These are phyloP conservation scores for Hyparrhenia diplandra DNA, from an alignment of 176 grass and related monocot species.

Conservation along the genomic window DNA sequence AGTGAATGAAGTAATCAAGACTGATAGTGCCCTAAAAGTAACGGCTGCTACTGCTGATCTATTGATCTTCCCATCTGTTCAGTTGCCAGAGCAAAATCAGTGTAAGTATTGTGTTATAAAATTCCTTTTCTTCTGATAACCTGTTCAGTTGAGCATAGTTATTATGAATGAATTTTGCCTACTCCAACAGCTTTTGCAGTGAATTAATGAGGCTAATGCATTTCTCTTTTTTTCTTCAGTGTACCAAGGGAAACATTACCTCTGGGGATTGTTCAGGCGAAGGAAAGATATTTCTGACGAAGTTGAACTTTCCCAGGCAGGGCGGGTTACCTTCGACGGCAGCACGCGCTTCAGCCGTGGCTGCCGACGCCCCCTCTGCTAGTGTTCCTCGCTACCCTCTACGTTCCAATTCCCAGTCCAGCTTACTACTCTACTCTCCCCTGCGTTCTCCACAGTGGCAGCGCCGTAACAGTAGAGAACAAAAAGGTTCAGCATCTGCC, in stretches of 20 bases:
- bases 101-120: slow-evolving; percentile 21
- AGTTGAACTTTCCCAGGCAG: too few species aligned
- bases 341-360: too few species aligned
- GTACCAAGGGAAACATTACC: slow-evolving; percentile 42
- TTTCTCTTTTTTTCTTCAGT: slow-evolving; percentile 24
- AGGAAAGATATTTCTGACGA: slow-evolving; percentile 11
- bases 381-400: too few species aligned
- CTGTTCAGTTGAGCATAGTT: background rate
- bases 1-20: slow-evolving; percentile 31
- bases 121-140: background rate
- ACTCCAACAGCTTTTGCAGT: background rate
- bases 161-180: background rate
- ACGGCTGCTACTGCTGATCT: slow-evolving; percentile 30
- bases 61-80: slow-evolving; percentile 48
- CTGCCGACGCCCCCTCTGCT: too few species aligned
- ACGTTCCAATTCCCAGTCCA: too few species aligned
- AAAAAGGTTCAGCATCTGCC: background rate
- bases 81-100: slow-evolving; percentile 43
- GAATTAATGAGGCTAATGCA: background rate
- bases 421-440: too few species aligned
- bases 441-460: too few species aligned
- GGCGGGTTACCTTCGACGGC: too few species aligned
- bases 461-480: background rate
- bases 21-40: slow-evolving; percentile 40
- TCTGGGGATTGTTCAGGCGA: slow-evolving; percentile 50